Conservation (phyloP, 176 grass and related monocot genomes). For the Calamus simplicifolius region DNA sequence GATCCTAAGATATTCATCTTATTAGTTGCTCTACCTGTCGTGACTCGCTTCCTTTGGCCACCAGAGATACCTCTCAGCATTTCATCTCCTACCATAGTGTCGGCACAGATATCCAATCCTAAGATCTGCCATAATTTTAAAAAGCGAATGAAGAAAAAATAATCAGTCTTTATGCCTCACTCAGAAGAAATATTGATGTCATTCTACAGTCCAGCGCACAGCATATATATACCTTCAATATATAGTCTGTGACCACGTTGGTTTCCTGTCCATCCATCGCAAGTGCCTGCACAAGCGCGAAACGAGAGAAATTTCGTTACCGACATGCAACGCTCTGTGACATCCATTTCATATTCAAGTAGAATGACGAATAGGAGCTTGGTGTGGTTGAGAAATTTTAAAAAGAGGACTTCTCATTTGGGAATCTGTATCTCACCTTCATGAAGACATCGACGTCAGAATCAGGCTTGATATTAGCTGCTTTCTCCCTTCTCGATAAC, state of each 20-base stretch:
- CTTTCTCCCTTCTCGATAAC: constrained; percentile 54
- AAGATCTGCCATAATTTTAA: constrained; percentile 25
- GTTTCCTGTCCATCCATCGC: constrained; percentile 39
- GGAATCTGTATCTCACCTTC: constrained; percentile 34
- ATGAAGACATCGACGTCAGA: constrained; percentile 53
- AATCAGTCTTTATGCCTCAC: too few relatives aligned
- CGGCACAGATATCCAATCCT: constrained; percentile 59
- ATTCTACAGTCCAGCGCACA: too few relatives aligned
- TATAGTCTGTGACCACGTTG: constrained; percentile 47
- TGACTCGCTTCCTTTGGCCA: constrained; percentile 54
- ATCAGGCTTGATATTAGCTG: constrained; percentile 52
- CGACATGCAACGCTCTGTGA: too few relatives aligned
- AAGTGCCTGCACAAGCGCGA: constrained; percentile 27
- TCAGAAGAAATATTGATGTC: too few relatives aligned
- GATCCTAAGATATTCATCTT: too few relatives aligned
- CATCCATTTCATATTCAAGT: too few relatives aligned
- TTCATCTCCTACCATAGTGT: constrained; percentile 48
- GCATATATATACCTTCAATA: constrained; percentile 34
- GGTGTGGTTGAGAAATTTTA: too few relatives aligned
- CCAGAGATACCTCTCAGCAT: constrained; percentile 60
- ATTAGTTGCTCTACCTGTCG: constrained; percentile 21
- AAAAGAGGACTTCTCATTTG: neutral
- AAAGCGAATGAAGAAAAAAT: too few relatives aligned
- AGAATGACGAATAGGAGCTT: too few relatives aligned
- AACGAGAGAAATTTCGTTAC: neutral